Evolutionary conservation across 2,329 filamentous ascomycete species (phyloP), one percentile per base, ranked within the genome.

Genomic region (Ceratocystis diversiconidia): DNA sequence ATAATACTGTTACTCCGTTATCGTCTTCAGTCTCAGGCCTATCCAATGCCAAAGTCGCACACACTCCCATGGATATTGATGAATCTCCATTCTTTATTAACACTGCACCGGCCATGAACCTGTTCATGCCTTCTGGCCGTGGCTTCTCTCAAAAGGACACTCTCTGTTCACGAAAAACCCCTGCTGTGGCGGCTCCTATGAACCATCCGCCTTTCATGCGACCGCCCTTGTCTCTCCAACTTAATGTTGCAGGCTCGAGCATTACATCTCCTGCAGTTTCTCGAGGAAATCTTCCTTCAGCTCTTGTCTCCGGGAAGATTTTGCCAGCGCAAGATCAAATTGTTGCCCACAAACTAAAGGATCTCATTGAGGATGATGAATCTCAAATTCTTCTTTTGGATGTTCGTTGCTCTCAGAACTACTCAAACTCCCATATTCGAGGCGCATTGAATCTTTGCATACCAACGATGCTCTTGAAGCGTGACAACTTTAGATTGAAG

Each of bases 361-460:
- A 82, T 7, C 74, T 89, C 50, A 72, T 90, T 12, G 75, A 80
- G 61, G 72, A 4, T 17, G 50, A 71, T 2, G 69, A 74, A 2
- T 70, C 72, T 2, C 71, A 75, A 7, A 71, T 75, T 6, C 76
- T 78, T 0, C 70, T 89, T 0, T 77, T 99, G 41, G 94, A 99
- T 73, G 82, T 97, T 25, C 85, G 94, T 48, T 91, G 95, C 0
- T 89, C 87, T 32, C 90, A 91, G 22, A 90, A 92, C 69, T 96
- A 88, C 72, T 82, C 85, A 0, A 80, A 83, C 59, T 86, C 88
- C 25, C 85, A 89, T 36, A 88, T 97, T 65, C 77, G 80, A 62
- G 86, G 87, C n/a, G 90, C 92, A 0, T 76, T 99, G 41, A 97
- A 95, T 72, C 79, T 99, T 4, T 97, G 94, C 72, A 95, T 97